Evolutionary conservation across 2,329 filamentous ascomycete genomes (phyloP).

Genomic region (Capronia americana): DNA sequence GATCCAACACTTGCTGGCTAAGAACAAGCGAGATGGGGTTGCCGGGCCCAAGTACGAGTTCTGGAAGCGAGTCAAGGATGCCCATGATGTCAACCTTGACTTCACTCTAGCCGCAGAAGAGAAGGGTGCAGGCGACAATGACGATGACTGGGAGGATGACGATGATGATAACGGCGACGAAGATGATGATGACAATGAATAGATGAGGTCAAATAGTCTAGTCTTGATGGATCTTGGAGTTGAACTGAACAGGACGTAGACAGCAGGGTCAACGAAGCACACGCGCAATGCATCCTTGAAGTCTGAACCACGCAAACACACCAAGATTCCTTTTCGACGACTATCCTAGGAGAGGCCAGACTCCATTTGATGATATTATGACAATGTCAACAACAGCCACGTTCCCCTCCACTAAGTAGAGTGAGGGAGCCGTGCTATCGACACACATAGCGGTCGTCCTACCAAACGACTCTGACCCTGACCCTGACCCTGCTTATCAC

Average conservation of each 20-base stretch:
- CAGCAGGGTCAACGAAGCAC: background rate
- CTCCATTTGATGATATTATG: no score
- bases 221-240: background rate
- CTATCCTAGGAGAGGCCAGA: no score
- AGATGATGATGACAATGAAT: background rate
- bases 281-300: background rate
- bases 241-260: background rate
- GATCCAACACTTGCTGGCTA: background rate
- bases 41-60: background rate
- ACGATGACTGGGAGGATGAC: background rate
- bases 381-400: no score
- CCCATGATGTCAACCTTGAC: constrained; percentile 5
- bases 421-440: no score
- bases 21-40: background rate
- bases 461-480: no score
- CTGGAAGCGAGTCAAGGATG: constrained; percentile 12
- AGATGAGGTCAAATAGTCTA: background rate
- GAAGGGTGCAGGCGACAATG: background rate
- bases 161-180: background rate
- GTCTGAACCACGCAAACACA: no score
- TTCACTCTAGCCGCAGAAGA: constrained; percentile 3
- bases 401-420: no score
- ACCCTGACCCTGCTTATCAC: no score
- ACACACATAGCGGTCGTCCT: no score
- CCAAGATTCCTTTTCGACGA: no score